Conservation (phyloP, 345 rosid genomes). For the Eucalyptus decipiens region DNA sequence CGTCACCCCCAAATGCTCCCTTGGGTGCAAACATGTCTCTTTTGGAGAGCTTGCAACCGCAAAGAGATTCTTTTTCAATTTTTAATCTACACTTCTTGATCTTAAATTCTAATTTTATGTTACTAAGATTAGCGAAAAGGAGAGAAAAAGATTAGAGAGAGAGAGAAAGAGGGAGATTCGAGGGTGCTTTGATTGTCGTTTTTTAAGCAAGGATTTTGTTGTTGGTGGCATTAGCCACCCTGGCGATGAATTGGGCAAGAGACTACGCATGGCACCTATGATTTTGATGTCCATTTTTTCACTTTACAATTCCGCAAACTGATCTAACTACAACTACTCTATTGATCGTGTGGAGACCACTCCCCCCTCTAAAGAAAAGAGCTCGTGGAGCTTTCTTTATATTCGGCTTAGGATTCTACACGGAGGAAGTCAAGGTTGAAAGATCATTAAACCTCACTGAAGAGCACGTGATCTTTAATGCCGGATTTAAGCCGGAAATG, state of each 20-base stretch:
- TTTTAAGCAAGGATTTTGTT: slow-evolving; percentile 5
- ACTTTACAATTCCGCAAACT: neutral
- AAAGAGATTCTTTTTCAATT: neutral
- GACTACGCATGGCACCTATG: neutral
- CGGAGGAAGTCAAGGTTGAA: neutral
- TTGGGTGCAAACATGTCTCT: slow-evolving; percentile 28
- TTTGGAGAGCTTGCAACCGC: neutral
- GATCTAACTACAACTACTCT: neutral
- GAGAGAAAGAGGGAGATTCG: neutral
- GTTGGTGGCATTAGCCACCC: slow-evolving; percentile 3
- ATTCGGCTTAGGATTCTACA: neutral
- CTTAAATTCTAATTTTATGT: neutral
- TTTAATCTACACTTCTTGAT: neutral
- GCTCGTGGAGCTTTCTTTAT: neutral
- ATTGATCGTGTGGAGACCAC: neutral
- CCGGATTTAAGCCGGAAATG: neutral
- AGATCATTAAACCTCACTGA: neutral
- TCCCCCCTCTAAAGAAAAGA: neutral
- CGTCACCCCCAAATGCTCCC: slow-evolving; percentile 23
- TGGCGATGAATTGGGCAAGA: neutral
- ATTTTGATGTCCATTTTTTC: neutral
- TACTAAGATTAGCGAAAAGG: neutral
- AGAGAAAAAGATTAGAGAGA: neutral
- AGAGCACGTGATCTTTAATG: neutral
- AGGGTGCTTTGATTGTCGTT: neutral